Percentiles rank a stretch among this genome's conserved stretches.
Conservation (phyloP, 2,329 filamentous ascomycete species). For the Arthroderma uncinatum region DNA sequence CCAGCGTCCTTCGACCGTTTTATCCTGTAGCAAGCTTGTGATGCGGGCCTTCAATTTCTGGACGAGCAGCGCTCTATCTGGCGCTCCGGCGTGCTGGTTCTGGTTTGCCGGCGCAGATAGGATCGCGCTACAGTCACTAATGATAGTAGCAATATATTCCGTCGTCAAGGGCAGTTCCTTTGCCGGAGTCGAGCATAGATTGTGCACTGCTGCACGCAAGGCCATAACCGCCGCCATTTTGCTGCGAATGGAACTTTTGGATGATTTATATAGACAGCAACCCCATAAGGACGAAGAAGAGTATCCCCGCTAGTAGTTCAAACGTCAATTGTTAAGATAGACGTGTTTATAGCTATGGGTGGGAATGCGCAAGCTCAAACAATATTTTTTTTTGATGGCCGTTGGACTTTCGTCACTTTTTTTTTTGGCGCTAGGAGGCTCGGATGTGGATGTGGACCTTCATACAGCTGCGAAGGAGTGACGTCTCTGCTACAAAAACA, state of each 20-base stretch:
- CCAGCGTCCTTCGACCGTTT: slow-evolving; percentile 62
- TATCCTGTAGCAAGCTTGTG: slow-evolving; percentile 65
- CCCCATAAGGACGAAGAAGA: neutral
- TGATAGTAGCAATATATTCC: slow-evolving; percentile 51
- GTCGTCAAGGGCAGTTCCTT: slow-evolving; percentile 62
- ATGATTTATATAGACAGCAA: neutral
- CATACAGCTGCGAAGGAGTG: neutral
- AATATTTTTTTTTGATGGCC: slow-evolving; percentile 1
- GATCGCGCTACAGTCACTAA: slow-evolving; percentile 46
- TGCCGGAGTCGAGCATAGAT: slow-evolving; percentile 58
- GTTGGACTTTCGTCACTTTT: neutral
- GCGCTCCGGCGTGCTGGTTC: slow-evolving; percentile 49
- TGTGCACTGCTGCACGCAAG: slow-evolving; percentile 36
- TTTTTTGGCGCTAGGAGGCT: too few relatives aligned
- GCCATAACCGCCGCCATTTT: slow-evolving; percentile 25
- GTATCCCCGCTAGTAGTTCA: neutral
- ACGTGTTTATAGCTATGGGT: too few relatives aligned
- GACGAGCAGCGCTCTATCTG: slow-evolving; percentile 55
- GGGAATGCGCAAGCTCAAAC: neutral
- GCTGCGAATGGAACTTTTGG: neutral
- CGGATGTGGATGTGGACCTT: too few relatives aligned
- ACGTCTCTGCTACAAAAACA: neutral
- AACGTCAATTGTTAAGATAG: neutral
- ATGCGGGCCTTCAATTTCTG: slow-evolving; percentile 75
- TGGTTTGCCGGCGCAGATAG: slow-evolving; percentile 52